phyloP scores from a whole-genome alignment of 1,284 basidiomycete genomes.

The Agaricales sp. region DNA sequence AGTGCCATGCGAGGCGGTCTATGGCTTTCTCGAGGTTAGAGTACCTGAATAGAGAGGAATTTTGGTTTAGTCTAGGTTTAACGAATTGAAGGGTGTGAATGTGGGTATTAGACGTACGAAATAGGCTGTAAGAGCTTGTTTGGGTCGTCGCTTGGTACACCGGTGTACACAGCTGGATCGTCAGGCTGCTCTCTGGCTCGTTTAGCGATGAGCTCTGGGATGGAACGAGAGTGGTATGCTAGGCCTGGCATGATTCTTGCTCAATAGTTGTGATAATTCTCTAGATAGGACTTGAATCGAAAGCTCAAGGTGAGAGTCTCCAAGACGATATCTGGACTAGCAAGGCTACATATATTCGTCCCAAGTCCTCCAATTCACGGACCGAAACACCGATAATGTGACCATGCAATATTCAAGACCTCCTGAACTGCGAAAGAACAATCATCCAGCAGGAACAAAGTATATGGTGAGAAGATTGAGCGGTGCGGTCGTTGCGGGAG shows the following conservation, averaged over 20 bases:
- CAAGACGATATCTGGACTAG: too few species aligned
- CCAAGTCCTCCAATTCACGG: background rate
- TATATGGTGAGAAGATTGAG: too few species aligned
- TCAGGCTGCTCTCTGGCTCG: conserved; percentile 15
- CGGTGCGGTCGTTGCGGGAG: too few species aligned
- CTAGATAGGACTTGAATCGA: too few species aligned
- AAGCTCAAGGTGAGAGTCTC: too few species aligned
- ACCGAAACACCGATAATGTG: background rate
- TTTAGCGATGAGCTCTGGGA: conserved; percentile 7
- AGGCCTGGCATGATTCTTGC: conserved; percentile 4
- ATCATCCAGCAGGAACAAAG: too few species aligned
- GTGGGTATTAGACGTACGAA: conserved; percentile 10
- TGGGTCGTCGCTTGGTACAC: conserved; percentile 9
- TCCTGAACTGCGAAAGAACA: too few species aligned
- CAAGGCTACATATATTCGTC: too few species aligned
- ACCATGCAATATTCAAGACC: too few species aligned
- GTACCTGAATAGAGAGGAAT: conserved; percentile 16
- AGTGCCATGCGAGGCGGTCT: conserved; percentile 31
- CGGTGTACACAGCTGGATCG: conserved; percentile 13
- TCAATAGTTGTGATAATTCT: background rate
- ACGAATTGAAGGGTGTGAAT: background rate
- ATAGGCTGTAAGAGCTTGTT: conserved; percentile 12
- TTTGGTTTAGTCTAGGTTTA: too few species aligned
- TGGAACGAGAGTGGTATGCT: conserved; percentile 5
- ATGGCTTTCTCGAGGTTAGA: conserved; percentile 24